Conservation (phyloP, 1,139 yeast species). For the Entelexis sorbosivorans region DNA sequence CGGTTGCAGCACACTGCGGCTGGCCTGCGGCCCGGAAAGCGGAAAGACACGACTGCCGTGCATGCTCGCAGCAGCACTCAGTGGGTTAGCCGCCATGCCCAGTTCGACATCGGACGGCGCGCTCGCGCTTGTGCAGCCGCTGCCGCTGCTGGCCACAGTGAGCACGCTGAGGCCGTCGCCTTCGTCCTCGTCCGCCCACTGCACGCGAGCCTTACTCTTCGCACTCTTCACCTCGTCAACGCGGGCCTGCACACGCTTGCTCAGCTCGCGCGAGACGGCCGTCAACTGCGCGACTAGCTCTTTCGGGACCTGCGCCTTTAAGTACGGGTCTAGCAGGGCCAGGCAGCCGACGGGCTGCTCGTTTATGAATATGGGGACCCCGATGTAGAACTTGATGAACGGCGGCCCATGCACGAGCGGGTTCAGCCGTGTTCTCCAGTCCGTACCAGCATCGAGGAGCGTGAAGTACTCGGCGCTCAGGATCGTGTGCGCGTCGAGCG, state of each 20-base stretch:
- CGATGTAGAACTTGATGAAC: constrained; percentile 48
- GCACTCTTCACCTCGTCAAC: not conserved
- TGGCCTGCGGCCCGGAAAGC: constrained; percentile 1
- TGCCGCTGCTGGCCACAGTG: not conserved
- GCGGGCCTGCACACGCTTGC: not conserved
- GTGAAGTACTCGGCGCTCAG: constrained; percentile 46
- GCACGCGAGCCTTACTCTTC: constrained; percentile 2
- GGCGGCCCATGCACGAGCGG: constrained; percentile 58
- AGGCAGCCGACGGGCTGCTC: constrained; percentile 46
- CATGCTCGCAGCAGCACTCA: not conserved
- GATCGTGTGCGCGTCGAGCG: constrained; percentile 58
- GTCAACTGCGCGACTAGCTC: constrained; percentile 34
- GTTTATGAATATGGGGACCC: constrained; percentile 42
- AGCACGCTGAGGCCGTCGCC: not conserved
- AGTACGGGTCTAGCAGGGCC: constrained; percentile 47
- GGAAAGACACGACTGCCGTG: not conserved
- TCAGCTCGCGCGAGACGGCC: constrained; percentile 11
- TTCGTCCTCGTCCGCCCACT: constrained; percentile 4
- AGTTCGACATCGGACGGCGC: not conserved
- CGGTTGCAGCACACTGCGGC: constrained; percentile 24
- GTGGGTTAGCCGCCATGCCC: not conserved
- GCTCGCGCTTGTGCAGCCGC: not conserved
- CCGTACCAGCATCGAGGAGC: constrained; percentile 48
- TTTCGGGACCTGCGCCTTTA: constrained; percentile 35
- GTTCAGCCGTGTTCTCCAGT: constrained; percentile 54